These are phyloP conservation scores for Sarocladium strictum DNA, from an alignment of 2,329 filamentous ascomycete species.

Conservation along the genomic window DNA sequence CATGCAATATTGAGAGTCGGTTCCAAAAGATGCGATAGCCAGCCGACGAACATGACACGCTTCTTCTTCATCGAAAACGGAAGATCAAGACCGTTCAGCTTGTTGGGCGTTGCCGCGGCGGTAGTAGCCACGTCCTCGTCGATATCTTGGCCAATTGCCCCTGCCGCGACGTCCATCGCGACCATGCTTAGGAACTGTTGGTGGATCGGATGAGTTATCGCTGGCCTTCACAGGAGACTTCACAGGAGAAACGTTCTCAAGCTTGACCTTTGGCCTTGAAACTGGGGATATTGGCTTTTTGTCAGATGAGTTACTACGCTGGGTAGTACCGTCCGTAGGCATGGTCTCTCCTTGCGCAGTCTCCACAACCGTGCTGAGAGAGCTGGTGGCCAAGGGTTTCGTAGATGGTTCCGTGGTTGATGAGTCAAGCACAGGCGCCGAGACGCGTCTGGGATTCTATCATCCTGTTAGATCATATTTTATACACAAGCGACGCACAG, in stretches of 20 bases:
- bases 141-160: constrained; percentile 20
- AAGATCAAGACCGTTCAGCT: neutral
- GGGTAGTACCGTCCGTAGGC: too few relatives aligned
- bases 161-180: constrained; percentile 22
- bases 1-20: too few relatives aligned
- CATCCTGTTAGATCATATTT: neutral
- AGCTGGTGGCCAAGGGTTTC: too few relatives aligned
- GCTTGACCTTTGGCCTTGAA: neutral
- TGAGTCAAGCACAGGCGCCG: neutral
- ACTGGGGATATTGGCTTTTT: neutral
- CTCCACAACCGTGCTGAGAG: too few relatives aligned
- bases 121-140: constrained; percentile 17
- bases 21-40: too few relatives aligned
- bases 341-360: too few relatives aligned
- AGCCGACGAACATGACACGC: too few relatives aligned
- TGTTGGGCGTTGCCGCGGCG: neutral
- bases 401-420: constrained; percentile 6
- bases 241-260: neutral
- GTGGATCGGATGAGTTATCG: neutral
- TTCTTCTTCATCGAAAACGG: too few relatives aligned
- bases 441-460: neutral
- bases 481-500: neutral
- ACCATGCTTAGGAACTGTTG: constrained; percentile 9
- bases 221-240: neutral
- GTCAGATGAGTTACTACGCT: too few relatives aligned